A percentile compares a stretch with the other conserved stretches of the same genome.
Evolutionary conservation across 257 asterid genomes (phyloP).

Genomic region (Solanum chilense): DNA sequence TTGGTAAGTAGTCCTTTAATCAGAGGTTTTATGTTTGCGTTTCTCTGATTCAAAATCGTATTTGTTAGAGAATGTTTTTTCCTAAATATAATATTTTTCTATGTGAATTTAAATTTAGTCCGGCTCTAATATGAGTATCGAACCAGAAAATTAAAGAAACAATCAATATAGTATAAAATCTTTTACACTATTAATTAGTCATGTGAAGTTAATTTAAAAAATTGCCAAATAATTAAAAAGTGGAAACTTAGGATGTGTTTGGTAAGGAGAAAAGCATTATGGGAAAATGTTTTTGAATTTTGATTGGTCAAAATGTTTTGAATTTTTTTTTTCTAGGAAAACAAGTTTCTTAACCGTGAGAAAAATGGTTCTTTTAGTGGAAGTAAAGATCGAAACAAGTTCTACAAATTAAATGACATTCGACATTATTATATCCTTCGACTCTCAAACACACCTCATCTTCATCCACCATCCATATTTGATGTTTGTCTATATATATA

Average conservation of each 20-base stretch:
- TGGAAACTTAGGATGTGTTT: not conserved
- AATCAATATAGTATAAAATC: not conserved
- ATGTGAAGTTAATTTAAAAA: not conserved
- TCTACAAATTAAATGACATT: not conserved
- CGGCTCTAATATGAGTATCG: no score
- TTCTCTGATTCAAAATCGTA: no score
- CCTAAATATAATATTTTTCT: no score
- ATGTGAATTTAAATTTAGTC: no score
- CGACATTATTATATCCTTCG: rapidly evolving
- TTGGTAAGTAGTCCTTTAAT: no score
- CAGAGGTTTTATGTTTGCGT: not conserved
- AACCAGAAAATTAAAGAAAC: no score
- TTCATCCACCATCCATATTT: not conserved
- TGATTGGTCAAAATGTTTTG: not conserved
- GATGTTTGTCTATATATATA: not conserved
- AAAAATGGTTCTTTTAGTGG: rapidly evolving
- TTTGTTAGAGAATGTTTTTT: no score
- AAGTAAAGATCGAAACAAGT: not conserved
- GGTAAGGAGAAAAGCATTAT: not conserved
- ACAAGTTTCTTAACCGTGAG: not conserved
- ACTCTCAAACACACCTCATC: not conserved
- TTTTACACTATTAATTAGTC: not conserved
- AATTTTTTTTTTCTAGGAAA: not conserved
- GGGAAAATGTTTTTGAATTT: not conserved
- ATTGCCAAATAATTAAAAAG: not conserved